A percentile compares a stretch with the other conserved stretches of the same genome.
Conservation (phyloP, 352 stramenopile species). For the Phytophthora pini region DNA sequence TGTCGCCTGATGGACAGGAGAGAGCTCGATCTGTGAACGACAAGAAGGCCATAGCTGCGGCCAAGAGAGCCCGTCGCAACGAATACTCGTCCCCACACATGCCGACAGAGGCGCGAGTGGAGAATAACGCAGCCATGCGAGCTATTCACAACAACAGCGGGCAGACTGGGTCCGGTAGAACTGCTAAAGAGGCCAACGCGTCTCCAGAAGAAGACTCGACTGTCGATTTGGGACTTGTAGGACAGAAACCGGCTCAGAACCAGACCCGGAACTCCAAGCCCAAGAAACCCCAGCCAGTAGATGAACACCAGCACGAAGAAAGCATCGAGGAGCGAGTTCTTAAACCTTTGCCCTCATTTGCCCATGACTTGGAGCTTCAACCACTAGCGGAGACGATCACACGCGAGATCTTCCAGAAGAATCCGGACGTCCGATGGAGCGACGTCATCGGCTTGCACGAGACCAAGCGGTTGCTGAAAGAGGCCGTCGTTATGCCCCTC, state of each 20-base stretch:
- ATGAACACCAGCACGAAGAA: conserved; percentile 44
- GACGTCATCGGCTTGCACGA: conserved; percentile 91
- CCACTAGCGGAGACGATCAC: conserved; percentile 90
- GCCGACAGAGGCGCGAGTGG: conserved; percentile 76
- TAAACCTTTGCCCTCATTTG: conserved; percentile 89
- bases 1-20: conserved; percentile 70
- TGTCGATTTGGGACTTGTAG: conserved; percentile 66
- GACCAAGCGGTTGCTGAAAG: conserved; percentile 94
- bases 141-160: conserved; percentile 44
- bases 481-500: conserved; percentile 95
- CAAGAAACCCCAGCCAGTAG: conserved; percentile 37
- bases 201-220: conserved; percentile 49
- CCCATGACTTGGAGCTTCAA: conserved; percentile 86
- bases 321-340: conserved; percentile 76
- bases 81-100: conserved; percentile 83
- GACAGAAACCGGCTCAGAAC: conserved; percentile 63
- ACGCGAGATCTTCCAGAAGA: conserved; percentile 93
- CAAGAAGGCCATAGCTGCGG: conserved; percentile 61
- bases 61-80: conserved; percentile 73
- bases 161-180: conserved; percentile 1
- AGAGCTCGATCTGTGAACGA: conserved; percentile 52
- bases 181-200: conserved; percentile 12
- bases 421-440: conserved; percentile 90
- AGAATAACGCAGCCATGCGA: conserved; percentile 80
- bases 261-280: conserved; percentile 25